Percentiles rank a stretch among this genome's conserved stretches.
Evolutionary conservation across 139 green algal genomes (phyloP).

Genomic region (Tetradesmus lagerheimii): DNA sequence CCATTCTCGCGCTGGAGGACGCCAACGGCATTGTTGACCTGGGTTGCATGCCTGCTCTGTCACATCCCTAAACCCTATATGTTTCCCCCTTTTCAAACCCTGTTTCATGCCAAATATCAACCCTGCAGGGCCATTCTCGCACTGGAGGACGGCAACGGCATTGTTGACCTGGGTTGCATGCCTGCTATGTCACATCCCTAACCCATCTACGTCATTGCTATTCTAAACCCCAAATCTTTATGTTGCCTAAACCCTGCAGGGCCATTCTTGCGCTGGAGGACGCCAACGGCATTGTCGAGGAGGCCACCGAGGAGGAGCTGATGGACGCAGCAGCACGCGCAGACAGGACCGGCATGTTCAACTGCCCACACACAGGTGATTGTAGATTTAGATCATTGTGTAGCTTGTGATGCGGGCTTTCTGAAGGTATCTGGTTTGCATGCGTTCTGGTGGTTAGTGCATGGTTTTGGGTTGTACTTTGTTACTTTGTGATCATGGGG

Average conservation of each 20-base stretch:
- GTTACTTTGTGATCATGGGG: too few relatives aligned
- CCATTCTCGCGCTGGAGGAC: slow-evolving; percentile 94
- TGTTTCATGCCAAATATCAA: too few relatives aligned
- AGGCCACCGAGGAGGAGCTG: slow-evolving; percentile 98
- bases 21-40: slow-evolving; percentile 94
- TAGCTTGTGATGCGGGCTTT: neutral
- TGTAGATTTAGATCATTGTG: neutral
- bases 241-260: slow-evolving; percentile 36
- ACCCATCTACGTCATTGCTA: too few relatives aligned
- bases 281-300: slow-evolving; percentile 96
- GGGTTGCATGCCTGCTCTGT: too few relatives aligned
- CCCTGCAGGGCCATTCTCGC: slow-evolving; percentile 92
- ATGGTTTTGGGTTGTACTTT: too few relatives aligned
- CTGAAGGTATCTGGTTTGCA: too few relatives aligned
- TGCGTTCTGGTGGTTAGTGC: too few relatives aligned
- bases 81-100: too few relatives aligned
- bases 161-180: too few relatives aligned
- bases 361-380: slow-evolving; percentile 90
- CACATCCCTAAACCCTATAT: too few relatives aligned
- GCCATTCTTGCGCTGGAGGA: slow-evolving; percentile 96
- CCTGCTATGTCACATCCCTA: too few relatives aligned
- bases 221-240: too few relatives aligned
- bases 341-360: slow-evolving; percentile 97
- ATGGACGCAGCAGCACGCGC: slow-evolving; percentile 98
- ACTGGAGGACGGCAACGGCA: slow-evolving; percentile 89